phyloP scores from a whole-genome alignment of 2,329 filamentous ascomycete species.

The Gliomastix tumulicola region DNA sequence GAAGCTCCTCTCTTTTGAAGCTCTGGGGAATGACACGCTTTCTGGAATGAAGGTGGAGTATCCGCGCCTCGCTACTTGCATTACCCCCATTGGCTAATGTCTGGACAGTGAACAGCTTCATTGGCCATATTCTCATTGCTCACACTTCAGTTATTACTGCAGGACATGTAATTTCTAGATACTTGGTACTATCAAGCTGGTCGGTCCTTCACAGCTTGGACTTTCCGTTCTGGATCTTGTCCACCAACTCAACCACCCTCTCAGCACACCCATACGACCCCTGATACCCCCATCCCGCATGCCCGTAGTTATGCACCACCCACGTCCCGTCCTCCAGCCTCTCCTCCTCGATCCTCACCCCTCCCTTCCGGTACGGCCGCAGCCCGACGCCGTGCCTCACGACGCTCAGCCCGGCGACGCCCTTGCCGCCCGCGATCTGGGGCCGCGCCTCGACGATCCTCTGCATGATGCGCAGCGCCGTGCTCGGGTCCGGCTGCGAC shows the following conservation, averaged over 20 bases:
- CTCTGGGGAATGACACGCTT: no score
- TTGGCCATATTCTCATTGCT: no score
- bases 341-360: constrained; percentile 64
- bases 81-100: no score
- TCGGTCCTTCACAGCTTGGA: constrained; percentile 16
- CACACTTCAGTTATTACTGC: no score
- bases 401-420: constrained; percentile 66
- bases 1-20: no score
- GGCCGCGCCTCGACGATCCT: constrained; percentile 62
- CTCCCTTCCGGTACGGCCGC: constrained; percentile 65
- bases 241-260: constrained; percentile 58
- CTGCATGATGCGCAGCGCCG: constrained; percentile 80
- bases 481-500: constrained; percentile 66
- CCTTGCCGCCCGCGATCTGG: constrained; percentile 54
- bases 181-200: no score
- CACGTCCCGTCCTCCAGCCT: constrained; percentile 42
- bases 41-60: no score
- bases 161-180: no score
- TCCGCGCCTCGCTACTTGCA: no score
- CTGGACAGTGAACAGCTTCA: no score
- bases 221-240: constrained; percentile 42
- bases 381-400: constrained; percentile 78
- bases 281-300: constrained; percentile 72
- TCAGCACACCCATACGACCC: constrained; percentile 65
- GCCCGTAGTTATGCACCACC: constrained; percentile 78